Base-by-base conservation (phyloP, 495 filamentous ascomycete species). In the Penicillium riverlandense region DNA sequence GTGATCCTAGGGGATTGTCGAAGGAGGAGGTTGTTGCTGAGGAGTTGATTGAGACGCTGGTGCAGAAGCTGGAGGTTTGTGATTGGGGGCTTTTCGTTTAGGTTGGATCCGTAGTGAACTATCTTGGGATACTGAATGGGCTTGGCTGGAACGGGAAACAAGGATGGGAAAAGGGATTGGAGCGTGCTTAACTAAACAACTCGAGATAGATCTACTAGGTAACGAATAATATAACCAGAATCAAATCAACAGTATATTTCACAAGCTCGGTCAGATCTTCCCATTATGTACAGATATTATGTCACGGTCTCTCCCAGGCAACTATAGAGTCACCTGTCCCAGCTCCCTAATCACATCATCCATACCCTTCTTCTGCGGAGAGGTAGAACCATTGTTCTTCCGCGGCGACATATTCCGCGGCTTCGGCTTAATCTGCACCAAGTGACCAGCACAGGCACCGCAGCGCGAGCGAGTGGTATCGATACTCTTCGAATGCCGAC, bases 401-500 rank as follows among this genome's bases (percentile, higher is more conserved):
- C 75, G 76, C 6, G 75, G 72, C 11, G 64, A 67, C 10, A 63
- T 58, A 32, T 62, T 77, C 40, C 85, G 69, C 11, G 87, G 89
- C 41, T 74, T 74, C 0, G 92, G 92, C 64, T 86, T 86, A 10
- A 83, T 80, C 73, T 97, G 92, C 54, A 80, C 61, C 48, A 98
- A 57, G 10, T 55, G 46, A 1, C 80, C 75, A 44, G 74, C 76
- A 52, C 92, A 96, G 6, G 35, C 53, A 4, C 88, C 86, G 63
- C 92, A 97, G 7, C 70, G 70, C 16, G 85, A 75, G 11, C 73
- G 67, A 7, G 41, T 44, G 0, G 82, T 69, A 55, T 96, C 77
- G 36, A 97, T 82, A 47, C 84, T 90, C 67, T 85, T 86, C 1
- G 81, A 86, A 61, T 97, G 91, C 4, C 90, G 74, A 49, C 86